Evolutionary conservation across 371 early-diverging fungal species (phyloP).

Genomic region (Mucor lusitanicus): DNA sequence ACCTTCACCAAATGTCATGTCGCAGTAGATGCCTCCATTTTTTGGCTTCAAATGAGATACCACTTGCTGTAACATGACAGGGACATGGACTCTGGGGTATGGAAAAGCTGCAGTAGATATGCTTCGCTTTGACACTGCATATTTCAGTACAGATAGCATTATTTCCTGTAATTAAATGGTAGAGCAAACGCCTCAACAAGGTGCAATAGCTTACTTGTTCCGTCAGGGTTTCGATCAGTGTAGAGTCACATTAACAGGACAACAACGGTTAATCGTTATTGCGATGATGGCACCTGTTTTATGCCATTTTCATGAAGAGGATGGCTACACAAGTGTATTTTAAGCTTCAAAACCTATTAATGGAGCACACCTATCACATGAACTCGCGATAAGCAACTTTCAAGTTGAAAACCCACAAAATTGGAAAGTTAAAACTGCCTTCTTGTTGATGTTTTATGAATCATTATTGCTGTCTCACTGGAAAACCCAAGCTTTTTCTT

Average conservation of each 20-base stretch:
- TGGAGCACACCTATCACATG: background rate
- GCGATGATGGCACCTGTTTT: background rate
- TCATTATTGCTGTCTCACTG: background rate
- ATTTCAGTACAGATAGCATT: background rate
- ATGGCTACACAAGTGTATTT: background rate
- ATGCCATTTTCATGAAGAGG: background rate
- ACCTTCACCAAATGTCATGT: constrained; percentile 78
- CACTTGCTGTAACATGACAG: constrained; percentile 42
- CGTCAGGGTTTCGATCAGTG: background rate
- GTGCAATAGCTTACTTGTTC: background rate
- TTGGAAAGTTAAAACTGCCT: background rate
- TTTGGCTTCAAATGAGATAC: constrained; percentile 33
- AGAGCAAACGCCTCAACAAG: background rate
- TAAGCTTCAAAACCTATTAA: background rate
- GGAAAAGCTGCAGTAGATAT: constrained; percentile 13
- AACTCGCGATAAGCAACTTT: background rate
- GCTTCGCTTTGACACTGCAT: background rate
- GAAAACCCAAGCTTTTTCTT: background rate
- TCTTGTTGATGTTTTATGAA: background rate
- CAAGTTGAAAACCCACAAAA: background rate
- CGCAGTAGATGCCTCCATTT: constrained; percentile 48
- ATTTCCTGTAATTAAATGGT: background rate
- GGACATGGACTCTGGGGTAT: constrained; percentile 33
- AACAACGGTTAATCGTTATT: background rate
- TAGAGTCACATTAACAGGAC: background rate